phyloP scores from a whole-genome alignment of 1,139 yeast species.

The Yarrowia galli region DNA sequence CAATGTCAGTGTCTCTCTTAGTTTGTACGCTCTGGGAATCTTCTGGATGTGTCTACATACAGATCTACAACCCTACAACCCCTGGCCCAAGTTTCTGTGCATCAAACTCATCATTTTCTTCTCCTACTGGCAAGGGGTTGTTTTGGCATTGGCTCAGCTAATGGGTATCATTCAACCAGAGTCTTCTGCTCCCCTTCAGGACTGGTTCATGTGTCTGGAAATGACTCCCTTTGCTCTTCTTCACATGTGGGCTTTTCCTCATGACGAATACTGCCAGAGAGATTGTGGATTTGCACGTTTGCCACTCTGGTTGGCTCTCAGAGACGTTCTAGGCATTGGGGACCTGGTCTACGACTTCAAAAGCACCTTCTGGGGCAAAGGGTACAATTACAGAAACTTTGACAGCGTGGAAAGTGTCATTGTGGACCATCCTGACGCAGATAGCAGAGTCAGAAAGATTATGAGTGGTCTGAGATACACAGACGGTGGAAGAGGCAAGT shows the following conservation, averaged over 20 bases:
- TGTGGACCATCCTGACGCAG: slow-evolving; percentile 73
- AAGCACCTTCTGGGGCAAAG: slow-evolving; percentile 74
- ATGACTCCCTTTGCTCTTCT: slow-evolving; percentile 85
- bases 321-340: slow-evolving; percentile 76
- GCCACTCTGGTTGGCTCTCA: slow-evolving; percentile 64
- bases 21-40: slow-evolving; percentile 83
- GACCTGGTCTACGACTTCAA: slow-evolving; percentile 82
- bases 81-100: slow-evolving; percentile 91
- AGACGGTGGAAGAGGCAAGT: slow-evolving; percentile 77
- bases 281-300: slow-evolving; percentile 56
- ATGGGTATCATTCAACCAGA: slow-evolving; percentile 48
- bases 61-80: slow-evolving; percentile 81
- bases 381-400: slow-evolving; percentile 81
- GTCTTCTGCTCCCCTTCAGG: slow-evolving; percentile 55
- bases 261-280: slow-evolving; percentile 64
- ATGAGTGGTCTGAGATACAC: slow-evolving; percentile 85
- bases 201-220: slow-evolving; percentile 82
- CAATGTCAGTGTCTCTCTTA: slow-evolving; percentile 79
- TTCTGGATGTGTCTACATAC: slow-evolving; percentile 88
- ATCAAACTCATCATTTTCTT: slow-evolving; percentile 94
- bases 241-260: slow-evolving; percentile 86
- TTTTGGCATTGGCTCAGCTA: slow-evolving; percentile 63
- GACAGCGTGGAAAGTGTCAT: slow-evolving; percentile 78
- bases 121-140: slow-evolving; percentile 93
- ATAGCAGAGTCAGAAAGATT: slow-evolving; percentile 72